Base-by-base conservation (phyloP, 2,329 filamentous ascomycete species). In the Lachnellula arida region DNA sequence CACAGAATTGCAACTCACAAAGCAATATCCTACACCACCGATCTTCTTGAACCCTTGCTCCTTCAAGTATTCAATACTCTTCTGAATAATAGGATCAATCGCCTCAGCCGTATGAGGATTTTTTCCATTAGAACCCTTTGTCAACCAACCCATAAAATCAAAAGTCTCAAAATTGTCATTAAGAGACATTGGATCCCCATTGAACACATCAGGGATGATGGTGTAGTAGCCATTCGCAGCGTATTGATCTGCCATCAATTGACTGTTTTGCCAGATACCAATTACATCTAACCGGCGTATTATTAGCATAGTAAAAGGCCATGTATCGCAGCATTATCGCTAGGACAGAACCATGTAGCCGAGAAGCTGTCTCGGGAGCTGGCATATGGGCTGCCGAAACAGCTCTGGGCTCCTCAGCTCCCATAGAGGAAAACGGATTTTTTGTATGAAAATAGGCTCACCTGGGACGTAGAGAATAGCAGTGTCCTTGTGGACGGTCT, bases 221-320 rank as follows among this genome's bases (percentile, higher is more conserved):
- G 65, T 67, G 37, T 64, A 67, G 47, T 68, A 68, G 8, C 67
- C 88, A 69, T 87, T 87, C 61, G 82, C 81, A 55, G 89, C 89
- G 70, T 81, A 88, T 66, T 88, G 82, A 75, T 92, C 89, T 57
- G 88, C 88, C 65, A 91, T 81, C 60, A 88, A 75, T 72, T 86
- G 72, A 67, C 76, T 73, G 71, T 87, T 85, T 58, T 80, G 75
- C 77, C 59, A 69, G 51, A 71, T 69, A 42, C 63, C 60, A 39
- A 70, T 65, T 1, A 70, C 66, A 57, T 71, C 68, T 23, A 23
- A 23, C 3, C 22, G 22, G 4, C 22, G 22, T 23, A 23, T 23
- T 23, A 23, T 23, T 23, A 23, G 22, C 22, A 23, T 23, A 23
- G 22, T 23, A 23, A 23, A 23, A 23, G 4, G 22, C 3, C 22